Evolutionary conservation across 768 basidiomycete genomes (phyloP), one percentile per base, ranked within the genome.

Genomic region (Suillus lakei): DNA sequence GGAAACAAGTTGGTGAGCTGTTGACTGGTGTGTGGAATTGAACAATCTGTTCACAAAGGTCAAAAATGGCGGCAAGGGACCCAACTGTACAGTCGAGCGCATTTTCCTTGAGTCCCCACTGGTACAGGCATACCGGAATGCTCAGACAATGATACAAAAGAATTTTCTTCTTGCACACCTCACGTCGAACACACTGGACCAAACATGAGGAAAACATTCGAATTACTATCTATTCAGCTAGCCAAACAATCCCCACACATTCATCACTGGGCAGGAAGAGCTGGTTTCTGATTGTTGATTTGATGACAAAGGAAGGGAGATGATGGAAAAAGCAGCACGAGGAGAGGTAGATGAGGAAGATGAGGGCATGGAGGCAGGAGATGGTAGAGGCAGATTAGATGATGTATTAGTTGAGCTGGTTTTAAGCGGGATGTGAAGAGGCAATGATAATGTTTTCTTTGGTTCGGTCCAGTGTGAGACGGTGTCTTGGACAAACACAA

Each of bases 41-140:
- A 77, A 81, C 44, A 83, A 83, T 66, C 72, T 82, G 5, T 81
- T 76, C 30, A 81, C 73, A 5, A 84, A 84, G 72, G 63, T 70
- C 0, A 76, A 78, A 1, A 76, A 81, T 66, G 76, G 75, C 1
- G 79, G 80, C 0, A 72, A 74, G 9, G 73, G 68, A 5, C 78
- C 78, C 2, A 83, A 81, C 63, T 70, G 71, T 32, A 78, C 72
- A 3, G 73, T 75, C 43, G 51, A 69, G 7, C 65, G 71, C 0
- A 78, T 83, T 13, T 63, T 80, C 4, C 64, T 70, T 13, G 77
- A 80, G 55, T 82, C 80, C 1, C 62, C 73, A 0, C 66, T 82
- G 0, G 74, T 82, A 26, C 69, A 79, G 13, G 67, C 78, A 9
- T 82, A 77, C 69, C 72, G 74, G 18, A 60, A 61, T 23, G 32